Evolutionary conservation across 371 early-diverging fungal species (phyloP), one percentile per base, ranked within the genome.

Genomic region (Zancudomyces culisetae): DNA sequence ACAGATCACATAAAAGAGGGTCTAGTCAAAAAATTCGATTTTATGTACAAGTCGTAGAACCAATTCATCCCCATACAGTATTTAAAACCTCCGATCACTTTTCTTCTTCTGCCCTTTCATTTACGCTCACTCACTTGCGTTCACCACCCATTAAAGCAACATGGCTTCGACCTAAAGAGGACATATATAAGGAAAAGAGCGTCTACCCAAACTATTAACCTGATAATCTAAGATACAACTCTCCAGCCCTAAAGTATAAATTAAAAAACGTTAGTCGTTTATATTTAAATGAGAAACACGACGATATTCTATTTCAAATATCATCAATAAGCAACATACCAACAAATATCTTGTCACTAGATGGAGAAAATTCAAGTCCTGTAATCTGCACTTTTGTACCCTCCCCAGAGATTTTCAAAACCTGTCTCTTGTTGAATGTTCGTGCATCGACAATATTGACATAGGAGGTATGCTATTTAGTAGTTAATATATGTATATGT

Each of bases 361-460:
- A 79, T 2, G 78, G 72, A 0, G 79, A 63, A 52, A 75, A 81
- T 20, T 70, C 28, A 12, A 81, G 56, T 0, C 83, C 83, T 4
- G 78, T 70, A 13, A 82, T 77, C 54, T 79, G 74, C 35, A 66
- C 64, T 54, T 79, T 79, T 21, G 49, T 54, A 22, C 24, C 35
- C 19, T 59, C 51, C 2, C 49, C 27, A n/a, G 49, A 56, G 0
- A 76, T 76, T 6, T 76, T 62, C n/a, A 82, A 54, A 0, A 70
- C 60, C 57, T 83, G 80, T 8, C 68, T 62, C 29, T 69, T 66
- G 43, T 73, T 69, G 57, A 78, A 81, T 19, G 71, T 75, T 22
- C 83, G 60, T 1, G 83, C 74, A 53, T 83, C 83, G 8, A 79
- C 77, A n/a, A 81, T 54, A 48, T 77, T 75, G 21, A 83, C 63